Percentiles rank a stretch among this genome's conserved stretches.
Evolutionary conservation across 2,329 filamentous ascomycete genomes (phyloP).

Genomic region (Colletotrichum endophyticum): DNA sequence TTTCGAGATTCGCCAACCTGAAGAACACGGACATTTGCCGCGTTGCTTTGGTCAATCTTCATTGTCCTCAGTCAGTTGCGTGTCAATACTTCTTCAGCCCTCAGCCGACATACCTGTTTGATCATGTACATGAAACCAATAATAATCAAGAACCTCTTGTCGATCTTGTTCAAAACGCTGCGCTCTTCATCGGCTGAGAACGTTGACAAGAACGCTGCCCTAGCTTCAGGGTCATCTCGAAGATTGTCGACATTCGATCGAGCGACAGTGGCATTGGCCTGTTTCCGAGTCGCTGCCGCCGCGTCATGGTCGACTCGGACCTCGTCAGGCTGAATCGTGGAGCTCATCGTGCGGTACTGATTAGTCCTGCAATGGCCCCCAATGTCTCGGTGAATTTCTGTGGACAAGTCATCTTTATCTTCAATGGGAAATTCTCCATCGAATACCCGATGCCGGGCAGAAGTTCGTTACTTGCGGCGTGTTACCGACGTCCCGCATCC

Average conservation of each 20-base stretch:
- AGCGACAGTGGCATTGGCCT: not conserved
- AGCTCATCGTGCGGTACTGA: not conserved
- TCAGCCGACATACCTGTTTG: slow-evolving; percentile 35
- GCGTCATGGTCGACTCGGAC: not conserved
- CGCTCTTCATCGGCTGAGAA: slow-evolving; percentile 43
- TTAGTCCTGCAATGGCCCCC: not conserved
- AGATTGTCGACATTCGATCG: not conserved
- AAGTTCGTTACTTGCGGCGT: not conserved
- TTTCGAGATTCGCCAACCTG: slow-evolving; percentile 42
- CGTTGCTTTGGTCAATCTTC: slow-evolving; percentile 42
- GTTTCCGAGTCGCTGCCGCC: not conserved
- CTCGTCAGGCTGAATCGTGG: not conserved
- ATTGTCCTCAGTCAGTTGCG: not conserved
- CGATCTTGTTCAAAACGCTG: slow-evolving; percentile 43
- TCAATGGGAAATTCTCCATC: not conserved
- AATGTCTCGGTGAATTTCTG: not conserved
- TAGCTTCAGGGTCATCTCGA: slow-evolving; percentile 25
- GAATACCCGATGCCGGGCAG: not conserved
- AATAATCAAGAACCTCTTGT: slow-evolving; percentile 38
- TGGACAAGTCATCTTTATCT: not conserved
- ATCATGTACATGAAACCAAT: slow-evolving; percentile 46
- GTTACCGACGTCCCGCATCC: not conserved
- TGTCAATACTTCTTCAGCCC: not conserved
- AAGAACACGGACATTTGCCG: slow-evolving; percentile 44
- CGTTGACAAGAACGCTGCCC: slow-evolving; percentile 35